Evolutionary conservation across 129 eudicot species (phyloP).

Genomic region (Ambrosia trifida): DNA sequence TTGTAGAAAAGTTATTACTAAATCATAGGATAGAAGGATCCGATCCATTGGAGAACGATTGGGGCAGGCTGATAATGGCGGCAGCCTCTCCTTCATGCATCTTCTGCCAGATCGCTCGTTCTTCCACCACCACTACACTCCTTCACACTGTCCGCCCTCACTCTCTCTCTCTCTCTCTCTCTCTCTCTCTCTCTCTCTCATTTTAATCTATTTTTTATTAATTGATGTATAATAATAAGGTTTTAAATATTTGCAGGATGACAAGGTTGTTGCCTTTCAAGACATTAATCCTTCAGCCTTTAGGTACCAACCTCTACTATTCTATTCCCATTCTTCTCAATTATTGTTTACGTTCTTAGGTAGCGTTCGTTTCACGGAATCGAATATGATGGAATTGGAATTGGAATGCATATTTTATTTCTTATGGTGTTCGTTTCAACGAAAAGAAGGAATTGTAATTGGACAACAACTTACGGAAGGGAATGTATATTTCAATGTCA

Average conservation of each 20-base stretch:
- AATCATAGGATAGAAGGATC: neutral
- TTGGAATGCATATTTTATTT: no score
- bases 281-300: constrained; percentile 84
- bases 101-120: constrained; percentile 66
- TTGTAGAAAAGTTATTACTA: neutral
- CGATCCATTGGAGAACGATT: neutral
- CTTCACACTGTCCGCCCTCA: constrained; percentile 45
- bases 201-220: no score
- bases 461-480: no score
- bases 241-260: constrained; percentile 49
- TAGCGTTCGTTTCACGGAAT: no score
- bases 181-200: neutral
- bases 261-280: constrained; percentile 68
- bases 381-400: no score
- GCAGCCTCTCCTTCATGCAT: constrained; percentile 47
- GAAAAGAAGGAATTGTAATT: no score
- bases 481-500: no score
- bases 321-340: no score
- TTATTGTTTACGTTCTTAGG: no score
- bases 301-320: constrained; percentile 38
- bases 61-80: constrained; percentile 26
- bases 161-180: constrained; percentile 15
- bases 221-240: no score
- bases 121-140: constrained; percentile 60
- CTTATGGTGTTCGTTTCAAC: no score